A percentile compares a stretch with the other conserved stretches of the same genome.
Evolutionary conservation across 495 filamentous ascomycete genomes (phyloP).

Genomic region (Rostrohypoxylon terebratum): DNA sequence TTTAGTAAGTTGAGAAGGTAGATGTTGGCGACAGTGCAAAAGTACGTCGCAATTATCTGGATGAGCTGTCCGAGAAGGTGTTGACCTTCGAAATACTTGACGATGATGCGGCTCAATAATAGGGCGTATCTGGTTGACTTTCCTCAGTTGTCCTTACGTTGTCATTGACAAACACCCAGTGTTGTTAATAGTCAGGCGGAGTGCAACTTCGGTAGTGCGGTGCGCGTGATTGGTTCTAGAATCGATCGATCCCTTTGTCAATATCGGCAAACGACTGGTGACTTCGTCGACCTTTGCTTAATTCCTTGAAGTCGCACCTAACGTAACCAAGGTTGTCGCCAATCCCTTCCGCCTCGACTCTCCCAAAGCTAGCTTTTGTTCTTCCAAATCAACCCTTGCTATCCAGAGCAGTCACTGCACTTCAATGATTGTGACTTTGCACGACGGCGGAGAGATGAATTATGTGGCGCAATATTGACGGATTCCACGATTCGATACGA

Average conservation of each 20-base stretch:
- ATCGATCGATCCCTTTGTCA: slow-evolving; percentile 8
- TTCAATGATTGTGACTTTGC: slow-evolving; percentile 2
- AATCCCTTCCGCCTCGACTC: slow-evolving; percentile 18
- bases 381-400: slow-evolving; percentile 16
- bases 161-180: slow-evolving; percentile 17
- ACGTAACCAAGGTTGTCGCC: slow-evolving; percentile 21
- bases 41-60: neutral
- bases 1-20: neutral
- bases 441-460: slow-evolving; percentile 3
- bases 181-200: slow-evolving; percentile 12
- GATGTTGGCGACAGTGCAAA: slow-evolving; percentile 13
- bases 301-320: slow-evolving; percentile 14
- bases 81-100: slow-evolving; percentile 3
- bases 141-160: slow-evolving; percentile 20
- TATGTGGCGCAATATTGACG: slow-evolving; percentile 1
- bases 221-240: slow-evolving; percentile 10
- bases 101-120: slow-evolving; percentile 26
- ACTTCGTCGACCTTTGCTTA: slow-evolving; percentile 11
- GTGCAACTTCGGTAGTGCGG: slow-evolving; percentile 15
- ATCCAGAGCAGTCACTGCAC: slow-evolving; percentile 26
- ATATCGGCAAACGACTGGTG: slow-evolving; percentile 19
- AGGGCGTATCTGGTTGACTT: slow-evolving; percentile 34
- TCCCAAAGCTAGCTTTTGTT: slow-evolving; percentile 17
- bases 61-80: neutral
- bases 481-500: slow-evolving; percentile 15